Evolutionary conservation across 1,284 basidiomycete genomes (phyloP), one percentile per base, ranked within the genome.

Genomic region (Heliocybe sulcata): DNA sequence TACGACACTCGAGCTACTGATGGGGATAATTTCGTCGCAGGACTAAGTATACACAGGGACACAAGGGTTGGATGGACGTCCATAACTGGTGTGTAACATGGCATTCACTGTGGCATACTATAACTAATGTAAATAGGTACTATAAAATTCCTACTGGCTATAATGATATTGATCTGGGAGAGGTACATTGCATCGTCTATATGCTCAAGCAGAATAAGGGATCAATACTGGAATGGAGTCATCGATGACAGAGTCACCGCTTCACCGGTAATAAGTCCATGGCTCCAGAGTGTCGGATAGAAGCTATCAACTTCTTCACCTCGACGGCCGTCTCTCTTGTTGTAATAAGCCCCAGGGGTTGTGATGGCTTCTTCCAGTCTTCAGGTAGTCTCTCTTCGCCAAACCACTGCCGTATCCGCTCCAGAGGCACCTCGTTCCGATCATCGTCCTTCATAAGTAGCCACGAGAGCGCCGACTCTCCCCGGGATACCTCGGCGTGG

Each of bases 341-440:
- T 16, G 27, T 29, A 23, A 52, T 3, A 11, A 52, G 27, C 4
- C 51, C 51, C 4, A 31, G 29, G 4, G 11, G 12, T n/a, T 20
- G 29, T 14, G 31, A 9, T 3, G 51, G 51, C 29, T 35, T 29
- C 9, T 16, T 52, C 51, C 51, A 52, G 6, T 26, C 51, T 6
- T 52, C 51, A 12, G 51, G 51, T 16, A 52, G 4, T 27, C 26
- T 29, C 51, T 52, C 51, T 23, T 52, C 51, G 14, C 51, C 51
- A 19, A 8, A 35, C 51, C 51, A 52, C 26, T 52, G 51, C 10
- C 33, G 8, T 27, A 52, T 14, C 25, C 51, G n/a, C 29, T 35
- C 51, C 51, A 10, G 27, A 6, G 51, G 29, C 3, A 35, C 51
- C 29, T 23, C 51, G 11, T 27, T 27, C 11, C 26, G 10, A 4